Conservation (phyloP, 257 asterid genomes). For the Eucommia ulmoides region DNA sequence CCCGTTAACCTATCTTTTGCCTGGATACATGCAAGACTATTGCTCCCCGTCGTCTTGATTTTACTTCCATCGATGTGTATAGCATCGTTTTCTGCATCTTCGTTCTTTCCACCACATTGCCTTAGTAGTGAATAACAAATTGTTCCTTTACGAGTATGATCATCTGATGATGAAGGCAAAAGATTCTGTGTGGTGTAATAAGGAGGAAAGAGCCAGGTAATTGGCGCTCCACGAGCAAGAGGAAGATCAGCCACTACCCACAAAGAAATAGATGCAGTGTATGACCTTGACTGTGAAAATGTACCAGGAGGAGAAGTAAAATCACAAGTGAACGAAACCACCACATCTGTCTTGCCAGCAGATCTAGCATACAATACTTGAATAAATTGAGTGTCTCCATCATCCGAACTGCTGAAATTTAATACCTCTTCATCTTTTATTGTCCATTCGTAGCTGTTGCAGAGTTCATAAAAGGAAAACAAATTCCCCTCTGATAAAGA, state of each 20-base stretch:
- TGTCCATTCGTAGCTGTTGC: slow-evolving; percentile 54
- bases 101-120: slow-evolving; percentile 26
- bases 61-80: slow-evolving; percentile 50
- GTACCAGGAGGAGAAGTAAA: slow-evolving; percentile 28
- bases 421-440: slow-evolving; percentile 49
- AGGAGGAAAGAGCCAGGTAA: slow-evolving; percentile 87
- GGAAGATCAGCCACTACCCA: slow-evolving; percentile 74
- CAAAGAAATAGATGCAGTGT: slow-evolving; percentile 48
- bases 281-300: slow-evolving; percentile 33
- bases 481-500: slow-evolving; percentile 64
- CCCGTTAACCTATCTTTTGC: slow-evolving; percentile 67
- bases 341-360: slow-evolving; percentile 56
- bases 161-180: slow-evolving; percentile 43
- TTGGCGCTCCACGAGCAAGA: slow-evolving; percentile 62
- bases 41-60: slow-evolving; percentile 46
- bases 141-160: slow-evolving; percentile 33
- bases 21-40: slow-evolving; percentile 61
- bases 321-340: slow-evolving; percentile 67
- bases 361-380: slow-evolving; percentile 60
- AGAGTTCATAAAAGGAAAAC: slow-evolving; percentile 76
- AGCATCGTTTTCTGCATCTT: slow-evolving; percentile 30
- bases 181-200: slow-evolving; percentile 62
- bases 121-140: slow-evolving; percentile 59
- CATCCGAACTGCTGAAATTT: slow-evolving; percentile 29
- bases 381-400: slow-evolving; percentile 37